These are phyloP conservation scores for Castanopsis chinensis DNA, from an alignment of 306 rosid species.

Conservation along the genomic window DNA sequence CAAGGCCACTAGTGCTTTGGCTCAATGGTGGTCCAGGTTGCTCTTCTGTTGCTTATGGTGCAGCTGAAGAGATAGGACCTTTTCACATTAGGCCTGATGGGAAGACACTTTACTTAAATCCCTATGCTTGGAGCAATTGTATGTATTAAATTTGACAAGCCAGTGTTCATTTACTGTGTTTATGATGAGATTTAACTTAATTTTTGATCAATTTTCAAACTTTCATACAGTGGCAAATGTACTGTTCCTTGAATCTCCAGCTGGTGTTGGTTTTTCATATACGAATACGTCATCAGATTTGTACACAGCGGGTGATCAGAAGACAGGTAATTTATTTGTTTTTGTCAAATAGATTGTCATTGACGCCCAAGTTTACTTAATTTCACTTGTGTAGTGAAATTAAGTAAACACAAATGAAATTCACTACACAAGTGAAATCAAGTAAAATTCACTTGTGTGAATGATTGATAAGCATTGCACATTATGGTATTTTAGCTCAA, in stretches of 20 bases:
- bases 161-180: neutral
- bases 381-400: neutral
- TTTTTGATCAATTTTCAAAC: conserved; percentile 14
- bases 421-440: too few relatives aligned
- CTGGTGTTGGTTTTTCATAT: conserved; percentile 96
- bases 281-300: conserved; percentile 73
- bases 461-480: neutral
- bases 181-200: neutral
- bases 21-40: conserved; percentile 99
- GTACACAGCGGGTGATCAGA: conserved; percentile 79
- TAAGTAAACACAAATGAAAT: too few relatives aligned
- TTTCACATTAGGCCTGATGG: conserved; percentile 80
- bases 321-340: conserved; percentile 55
- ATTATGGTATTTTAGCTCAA: conserved; percentile 9
- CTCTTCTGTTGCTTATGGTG: conserved; percentile 95
- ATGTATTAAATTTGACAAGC: conserved; percentile 23
- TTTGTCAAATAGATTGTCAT: neutral
- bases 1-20: conserved; percentile 93
- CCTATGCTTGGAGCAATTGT: conserved; percentile 92
- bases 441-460: neutral
- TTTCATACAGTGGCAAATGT: conserved; percentile 80
- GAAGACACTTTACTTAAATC: conserved; percentile 76
- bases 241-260: conserved; percentile 92
- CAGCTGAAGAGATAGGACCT: conserved; percentile 95
- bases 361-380: neutral